Evolutionary conservation across 306 rosid genomes (phyloP), one percentile per base, ranked within the genome.

Genomic region (Vicia villosa): DNA sequence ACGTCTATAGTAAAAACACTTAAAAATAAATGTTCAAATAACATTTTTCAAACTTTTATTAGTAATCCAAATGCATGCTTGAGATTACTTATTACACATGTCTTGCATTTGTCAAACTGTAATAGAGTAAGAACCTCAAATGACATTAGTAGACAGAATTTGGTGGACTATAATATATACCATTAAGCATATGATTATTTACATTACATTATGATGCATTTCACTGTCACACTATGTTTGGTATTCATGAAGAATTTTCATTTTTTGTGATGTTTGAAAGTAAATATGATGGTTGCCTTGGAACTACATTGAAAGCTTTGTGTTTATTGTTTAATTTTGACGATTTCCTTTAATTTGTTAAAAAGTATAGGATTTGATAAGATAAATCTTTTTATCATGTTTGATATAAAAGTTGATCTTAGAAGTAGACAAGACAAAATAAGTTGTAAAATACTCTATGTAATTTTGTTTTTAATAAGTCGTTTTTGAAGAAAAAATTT

Each of bases 181-280:
- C 15, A 21, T 21, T 52, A 52, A 21, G 32, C n/a, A 21, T 21
- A 21, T 52, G 59, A 52, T 21, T 50, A 50, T 24, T 24, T 10
- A 20, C 28, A 50, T 50, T 17, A 50, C 55, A 49, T 50, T 20
- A 51, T 51, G 58, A 51, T 51, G 58, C 28, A 51, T 51, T 51
- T 51, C 8, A 51, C 30, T 5, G 6, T 21, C n/a, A 51, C 30
- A 51, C 30, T 20, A 51, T 51, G 28, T 10, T 12, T 26, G 7
- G 32, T 51, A 51, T 10, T 10, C 58, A 51, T 20, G 3, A 51
- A 47, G 11, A 47, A 47, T 47, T 4, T 47, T 47, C n/a, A 21
- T 51, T 38, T 40, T 4, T 12, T 10, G 10, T 49, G 55, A 16
- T n/a, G 8, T 14, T 43, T 43, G 2, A 43, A 43, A 41, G 15